A percentile compares a stretch with the other conserved stretches of the same genome.
Conservation (phyloP, 768 basidiomycete genomes). For the Infundibulicybe gibba region DNA sequence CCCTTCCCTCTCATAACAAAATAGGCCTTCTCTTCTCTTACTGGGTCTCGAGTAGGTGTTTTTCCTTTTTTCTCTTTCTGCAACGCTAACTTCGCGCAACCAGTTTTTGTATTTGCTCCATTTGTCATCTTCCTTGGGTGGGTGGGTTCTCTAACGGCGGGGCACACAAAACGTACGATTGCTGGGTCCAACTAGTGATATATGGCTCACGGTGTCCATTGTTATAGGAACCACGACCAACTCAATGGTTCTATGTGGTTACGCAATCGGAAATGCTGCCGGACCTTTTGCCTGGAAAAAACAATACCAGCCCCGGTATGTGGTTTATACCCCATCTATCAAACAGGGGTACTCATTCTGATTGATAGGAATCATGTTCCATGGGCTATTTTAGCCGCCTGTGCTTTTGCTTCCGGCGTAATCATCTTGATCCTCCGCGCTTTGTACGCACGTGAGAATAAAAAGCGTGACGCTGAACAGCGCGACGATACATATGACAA, state of each 20-base stretch:
- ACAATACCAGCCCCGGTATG: slow-evolving; percentile 61
- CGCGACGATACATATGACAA: slow-evolving; percentile 53
- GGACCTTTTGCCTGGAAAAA: slow-evolving; percentile 78
- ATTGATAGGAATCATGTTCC: slow-evolving; percentile 62
- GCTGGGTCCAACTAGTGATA: slow-evolving; percentile 22
- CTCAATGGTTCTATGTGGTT: slow-evolving; percentile 70
- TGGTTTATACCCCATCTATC: neutral
- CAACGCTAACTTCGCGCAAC: neutral
- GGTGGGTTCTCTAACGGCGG: slow-evolving; percentile 62
- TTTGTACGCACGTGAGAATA: slow-evolving; percentile 58
- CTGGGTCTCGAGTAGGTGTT: slow-evolving; percentile 45
- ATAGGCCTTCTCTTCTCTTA: slow-evolving; percentile 59
- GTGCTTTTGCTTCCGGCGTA: slow-evolving; percentile 51
- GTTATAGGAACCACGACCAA: slow-evolving; percentile 28
- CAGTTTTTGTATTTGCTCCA: slow-evolving; percentile 17
- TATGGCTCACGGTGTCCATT: no score
- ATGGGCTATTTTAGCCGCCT: slow-evolving; percentile 72
- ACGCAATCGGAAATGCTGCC: slow-evolving; percentile 59
- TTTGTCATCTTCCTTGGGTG: slow-evolving; percentile 62
- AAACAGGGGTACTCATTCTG: neutral
- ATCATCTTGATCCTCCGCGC: slow-evolving; percentile 45
- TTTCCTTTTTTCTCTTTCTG: neutral
- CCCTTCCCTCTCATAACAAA: slow-evolving; percentile 62
- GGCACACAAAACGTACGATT: slow-evolving; percentile 64
- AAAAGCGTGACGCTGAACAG: slow-evolving; percentile 56